Percentiles rank a stretch among this genome's conserved stretches.
Evolutionary conservation across 805 yeast genomes (phyloP).

Genomic region (Brettanomyces naardenensis): DNA sequence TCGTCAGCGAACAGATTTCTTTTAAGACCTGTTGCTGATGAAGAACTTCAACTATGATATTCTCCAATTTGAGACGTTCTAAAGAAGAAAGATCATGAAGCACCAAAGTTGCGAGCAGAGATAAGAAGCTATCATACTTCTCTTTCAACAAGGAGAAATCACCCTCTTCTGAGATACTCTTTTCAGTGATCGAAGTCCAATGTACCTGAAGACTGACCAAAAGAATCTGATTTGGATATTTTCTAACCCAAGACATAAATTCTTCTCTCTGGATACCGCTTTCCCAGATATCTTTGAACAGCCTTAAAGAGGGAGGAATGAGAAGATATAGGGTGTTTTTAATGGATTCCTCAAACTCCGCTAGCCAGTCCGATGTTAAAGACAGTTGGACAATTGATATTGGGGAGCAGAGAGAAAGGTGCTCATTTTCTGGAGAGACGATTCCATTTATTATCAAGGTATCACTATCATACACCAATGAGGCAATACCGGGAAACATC

Average conservation of each 20-base stretch:
- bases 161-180: neutral
- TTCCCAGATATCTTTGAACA: constrained; percentile 11
- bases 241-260: constrained; percentile 28
- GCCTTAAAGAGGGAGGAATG: constrained; percentile 26
- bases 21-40: constrained; percentile 42
- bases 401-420: constrained; percentile 31
- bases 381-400: constrained; percentile 35
- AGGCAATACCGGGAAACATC: constrained; percentile 60
- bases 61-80: constrained; percentile 42
- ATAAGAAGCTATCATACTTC: neutral
- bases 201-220: constrained; percentile 46
- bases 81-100: constrained; percentile 20
- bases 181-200: constrained; percentile 43
- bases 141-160: neutral
- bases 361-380: constrained; percentile 55
- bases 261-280: neutral
- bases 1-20: constrained; percentile 1
- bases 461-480: constrained; percentile 28
- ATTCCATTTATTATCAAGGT: constrained; percentile 30
- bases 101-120: constrained; percentile 25
- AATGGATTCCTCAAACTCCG: constrained; percentile 46
- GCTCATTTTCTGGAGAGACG: constrained; percentile 61
- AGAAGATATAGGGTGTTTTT: constrained; percentile 37
- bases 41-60: constrained; percentile 57
- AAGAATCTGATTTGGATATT: constrained; percentile 48